phyloP scores from a whole-genome alignment of 805 yeast species.

The Clavispora carvajalis region DNA sequence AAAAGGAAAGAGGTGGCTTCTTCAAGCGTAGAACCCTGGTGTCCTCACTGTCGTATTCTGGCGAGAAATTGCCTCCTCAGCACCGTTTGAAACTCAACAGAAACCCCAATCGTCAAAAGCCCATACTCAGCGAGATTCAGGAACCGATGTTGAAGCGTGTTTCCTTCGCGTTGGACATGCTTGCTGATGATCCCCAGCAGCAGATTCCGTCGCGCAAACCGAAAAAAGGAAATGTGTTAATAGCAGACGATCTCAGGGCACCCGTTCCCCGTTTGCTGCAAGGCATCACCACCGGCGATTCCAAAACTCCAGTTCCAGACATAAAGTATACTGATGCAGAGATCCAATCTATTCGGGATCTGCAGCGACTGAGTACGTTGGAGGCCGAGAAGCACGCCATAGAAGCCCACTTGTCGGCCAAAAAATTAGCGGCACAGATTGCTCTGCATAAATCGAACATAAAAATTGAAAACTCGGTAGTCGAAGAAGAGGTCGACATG shows the following conservation, averaged over 20 bases:
- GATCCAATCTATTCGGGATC: conserved; percentile 52
- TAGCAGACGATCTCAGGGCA: conserved; percentile 62
- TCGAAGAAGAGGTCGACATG: conserved; percentile 18
- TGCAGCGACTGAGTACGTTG: conserved; percentile 46
- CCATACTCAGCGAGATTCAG: conserved; percentile 31
- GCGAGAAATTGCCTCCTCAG: too few relatives aligned
- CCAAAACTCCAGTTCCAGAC: conserved; percentile 15
- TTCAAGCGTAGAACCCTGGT: conserved; percentile 16
- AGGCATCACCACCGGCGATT: conserved; percentile 54
- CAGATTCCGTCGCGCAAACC: conserved; percentile 58
- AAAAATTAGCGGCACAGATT: conserved; percentile 65
- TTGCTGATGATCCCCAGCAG: conserved; percentile 59
- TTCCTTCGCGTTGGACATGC: conserved; percentile 69
- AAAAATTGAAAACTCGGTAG: conserved; percentile 4
- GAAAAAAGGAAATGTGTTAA: conserved; percentile 44
- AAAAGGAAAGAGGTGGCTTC: conserved; percentile 12
- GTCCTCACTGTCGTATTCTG: conserved; percentile 1
- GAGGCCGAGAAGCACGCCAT: conserved; percentile 71
- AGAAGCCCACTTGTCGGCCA: conserved; percentile 71
- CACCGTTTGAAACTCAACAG: conserved; percentile 39
- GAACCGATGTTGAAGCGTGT: conserved; percentile 52
- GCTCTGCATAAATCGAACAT: conserved; percentile 30
- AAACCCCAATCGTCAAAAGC: conserved; percentile 35
- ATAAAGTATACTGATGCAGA: conserved; percentile 40
- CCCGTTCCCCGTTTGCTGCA: conserved; percentile 60